Base-by-base conservation (phyloP, 768 basidiomycete species). In the Rhodotorula kratochvilovae region DNA sequence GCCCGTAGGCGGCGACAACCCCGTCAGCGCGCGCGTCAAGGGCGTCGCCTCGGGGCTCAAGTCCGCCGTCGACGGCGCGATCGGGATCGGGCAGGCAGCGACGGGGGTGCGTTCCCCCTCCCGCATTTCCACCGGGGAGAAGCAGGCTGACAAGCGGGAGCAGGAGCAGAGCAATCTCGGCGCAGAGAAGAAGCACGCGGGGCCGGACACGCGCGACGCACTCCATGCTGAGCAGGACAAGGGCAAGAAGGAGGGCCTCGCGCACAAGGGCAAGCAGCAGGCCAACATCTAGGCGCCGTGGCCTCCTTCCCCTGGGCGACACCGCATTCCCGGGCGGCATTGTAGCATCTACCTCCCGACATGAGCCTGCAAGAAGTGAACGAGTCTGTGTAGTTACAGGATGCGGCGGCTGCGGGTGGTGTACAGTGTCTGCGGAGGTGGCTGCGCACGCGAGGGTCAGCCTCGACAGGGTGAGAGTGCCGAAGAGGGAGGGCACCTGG, bases 101-200 rank as follows among this genome's bases (percentile, higher is more conserved):
- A 60, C 59, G 3, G 69, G 70, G 3, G 70, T 71, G 42, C 60
- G 64, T 71, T 56, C n/a, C 46, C 36, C 23, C 53, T 27, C 25
- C n/a, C 27, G 36, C 6, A 43, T 16, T 11, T n/a, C 2, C 31
- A 7, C 10, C 4, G 5, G 8, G 29, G 3, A 13, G 6, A 13
- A 5, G 23, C 27, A 23, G 11, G 19, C 43, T 45, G 58, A 59
- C 58, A 27, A n/a, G 13, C 8, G 35, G 17, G n/a, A 31, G 27
- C 25, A 59, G 33, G 29, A 33, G 31, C 43, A 29, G 60, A 48
- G 21, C 29, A 31, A 27, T 23, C 31, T 48, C 31, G 60, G 54
- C 31, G 33, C 54, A 33, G 33, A 23, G 31, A 25, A 55, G 27
- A 55, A 55, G 54, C 19, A 27, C 33, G 33, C 60, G 10, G 60